Conservation (phyloP, 371 early-diverging fungal species). For the Capillidium rhysosporum region DNA sequence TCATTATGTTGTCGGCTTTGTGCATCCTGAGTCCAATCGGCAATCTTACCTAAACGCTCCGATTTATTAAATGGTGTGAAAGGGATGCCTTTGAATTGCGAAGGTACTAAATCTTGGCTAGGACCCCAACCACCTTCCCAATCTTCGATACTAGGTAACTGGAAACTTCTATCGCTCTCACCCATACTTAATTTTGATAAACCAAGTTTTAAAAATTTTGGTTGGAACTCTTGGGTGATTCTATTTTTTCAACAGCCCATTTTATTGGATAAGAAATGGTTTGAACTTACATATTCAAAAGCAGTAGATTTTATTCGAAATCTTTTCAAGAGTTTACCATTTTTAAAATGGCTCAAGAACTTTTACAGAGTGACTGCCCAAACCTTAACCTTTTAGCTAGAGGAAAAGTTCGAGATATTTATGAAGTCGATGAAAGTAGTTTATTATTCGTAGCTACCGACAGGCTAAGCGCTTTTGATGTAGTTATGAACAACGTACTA, state of each 20-base stretch:
- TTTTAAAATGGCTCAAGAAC: no score
- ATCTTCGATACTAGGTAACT: conserved; percentile 45
- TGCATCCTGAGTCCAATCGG: conserved; percentile 71
- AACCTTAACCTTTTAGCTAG: conserved; percentile 82
- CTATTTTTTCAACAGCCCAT: no score
- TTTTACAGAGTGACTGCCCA: conserved; percentile 34
- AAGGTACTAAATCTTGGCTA: conserved; percentile 20
- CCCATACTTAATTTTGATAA: no score
- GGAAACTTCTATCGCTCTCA: conserved; percentile 18
- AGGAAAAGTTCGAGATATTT: conserved; percentile 94
- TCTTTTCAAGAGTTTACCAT: no score
- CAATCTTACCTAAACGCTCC: conserved; percentile 82
- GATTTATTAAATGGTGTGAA: conserved; percentile 90
- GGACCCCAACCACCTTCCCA: conserved; percentile 67
- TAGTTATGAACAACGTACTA: conserved; percentile 89
- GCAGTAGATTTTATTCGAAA: no score
- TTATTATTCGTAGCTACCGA: conserved; percentile 94
- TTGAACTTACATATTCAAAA: no score
- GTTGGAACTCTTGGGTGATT: no score
- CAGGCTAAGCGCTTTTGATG: conserved; percentile 92
- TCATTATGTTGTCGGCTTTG: conserved; percentile 12
- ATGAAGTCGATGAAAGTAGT: conserved; percentile 65
- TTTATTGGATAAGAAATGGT: no score
- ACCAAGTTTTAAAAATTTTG: no score
- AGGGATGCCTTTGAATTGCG: conserved; percentile 67